Evolutionary conservation across 352 stramenopile species (phyloP), one percentile per base, ranked within the genome.

Genomic region (Phytophthora citrophthora): DNA sequence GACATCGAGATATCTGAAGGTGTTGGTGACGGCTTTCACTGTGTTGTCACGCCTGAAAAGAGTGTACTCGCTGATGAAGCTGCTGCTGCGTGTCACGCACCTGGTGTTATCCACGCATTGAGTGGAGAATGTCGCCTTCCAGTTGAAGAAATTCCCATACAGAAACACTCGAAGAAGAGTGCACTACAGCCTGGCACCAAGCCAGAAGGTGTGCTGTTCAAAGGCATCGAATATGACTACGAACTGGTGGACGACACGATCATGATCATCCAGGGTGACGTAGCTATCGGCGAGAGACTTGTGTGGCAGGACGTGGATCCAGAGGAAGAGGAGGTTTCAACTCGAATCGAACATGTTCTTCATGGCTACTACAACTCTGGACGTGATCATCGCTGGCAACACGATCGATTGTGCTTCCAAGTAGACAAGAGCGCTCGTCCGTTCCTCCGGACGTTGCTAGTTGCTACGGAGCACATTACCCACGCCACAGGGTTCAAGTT

Each of bases 341-440:
- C 52, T 5, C 76, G 67, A 12, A 64, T 56, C 15, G 64, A 76
- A 26, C 72, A 76, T 4, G 54, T 82, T 27, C 39, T 92, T 13
- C 87, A 95, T 51, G 86, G 86, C 13, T 95, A 95, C 66, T 95
- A 88, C 71, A 91, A 95, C 57, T 67, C 79, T 7, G 84, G 88
- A 31, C 75, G 83, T 10, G 87, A 94, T 45, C 83, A 91, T 44
- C 87, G 85, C 5, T 94, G 87, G 85, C 61, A 66, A 20, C 68
- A 87, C 31, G 81, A 73, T 4, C 52, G 55, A 7, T 74, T 95
- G 68, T 95, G 85, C 67, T 94, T 77, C 53, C 76, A 91, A 60
- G 57, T 94, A 13, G 78, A 87, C 27, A 52, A 54, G n/a, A 76
- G 54, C 34, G 83, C 83, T 10, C 56, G 49, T 20, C 44, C 58